phyloP scores from a whole-genome alignment of 306 rosid species.

The Pueraria montana region DNA sequence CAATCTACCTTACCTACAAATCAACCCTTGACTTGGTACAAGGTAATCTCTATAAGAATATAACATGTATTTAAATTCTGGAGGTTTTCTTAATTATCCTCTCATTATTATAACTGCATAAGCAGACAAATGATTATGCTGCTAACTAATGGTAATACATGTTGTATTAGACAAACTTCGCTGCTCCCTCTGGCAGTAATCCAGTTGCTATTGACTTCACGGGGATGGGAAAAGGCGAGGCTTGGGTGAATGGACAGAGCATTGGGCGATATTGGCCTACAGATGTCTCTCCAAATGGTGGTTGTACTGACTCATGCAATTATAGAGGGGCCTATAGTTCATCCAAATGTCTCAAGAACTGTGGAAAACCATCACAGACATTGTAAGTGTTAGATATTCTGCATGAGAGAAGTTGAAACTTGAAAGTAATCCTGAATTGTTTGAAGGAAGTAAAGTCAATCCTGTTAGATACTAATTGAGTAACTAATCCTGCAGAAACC shows the following conservation, averaged over 20 bases:
- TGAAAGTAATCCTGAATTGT: slow-evolving; percentile 32
- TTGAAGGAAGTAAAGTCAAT: slow-evolving; percentile 14
- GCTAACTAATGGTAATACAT: slow-evolving; percentile 44
- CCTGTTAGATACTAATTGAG: slow-evolving; percentile 33
- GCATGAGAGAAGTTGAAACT: slow-evolving; percentile 22
- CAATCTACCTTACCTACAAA: slow-evolving; percentile 73
- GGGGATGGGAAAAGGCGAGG: slow-evolving; percentile 96
- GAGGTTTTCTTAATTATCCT: neutral
- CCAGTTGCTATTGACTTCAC: slow-evolving; percentile 92
- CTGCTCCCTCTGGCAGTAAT: slow-evolving; percentile 70
- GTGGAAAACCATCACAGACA: slow-evolving; percentile 89
- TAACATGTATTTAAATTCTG: neutral
- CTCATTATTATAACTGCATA: slow-evolving; percentile 1
- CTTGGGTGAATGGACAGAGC: slow-evolving; percentile 98
- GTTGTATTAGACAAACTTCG: slow-evolving; percentile 71
- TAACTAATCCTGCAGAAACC: slow-evolving; percentile 65
- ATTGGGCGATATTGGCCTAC: slow-evolving; percentile 96
- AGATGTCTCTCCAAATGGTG: slow-evolving; percentile 56
- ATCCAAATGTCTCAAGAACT: slow-evolving; percentile 78
- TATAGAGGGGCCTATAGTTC: slow-evolving; percentile 69
- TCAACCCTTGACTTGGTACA: slow-evolving; percentile 92
- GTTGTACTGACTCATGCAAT: slow-evolving; percentile 68
- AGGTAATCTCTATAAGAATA: slow-evolving; percentile 61
- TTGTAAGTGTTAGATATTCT: slow-evolving; percentile 62
- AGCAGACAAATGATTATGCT: slow-evolving; percentile 24